These are phyloP conservation scores for Neonectria sp. DNA, from an alignment of 2,329 filamentous ascomycete species.

Conservation along the genomic window DNA sequence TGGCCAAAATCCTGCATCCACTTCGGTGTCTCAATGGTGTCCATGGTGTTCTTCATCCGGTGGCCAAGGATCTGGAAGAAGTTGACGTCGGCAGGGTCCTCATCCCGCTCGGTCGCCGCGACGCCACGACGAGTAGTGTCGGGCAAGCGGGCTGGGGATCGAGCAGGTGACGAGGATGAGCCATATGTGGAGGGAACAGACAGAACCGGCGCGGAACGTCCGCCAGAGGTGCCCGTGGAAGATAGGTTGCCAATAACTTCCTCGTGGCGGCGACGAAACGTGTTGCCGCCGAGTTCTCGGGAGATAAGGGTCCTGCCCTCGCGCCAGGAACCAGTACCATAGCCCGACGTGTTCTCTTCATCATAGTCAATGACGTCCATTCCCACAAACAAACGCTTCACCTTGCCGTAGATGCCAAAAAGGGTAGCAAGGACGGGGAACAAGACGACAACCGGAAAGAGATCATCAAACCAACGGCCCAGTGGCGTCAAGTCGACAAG, in stretches of 20 bases:
- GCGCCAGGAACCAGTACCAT: conserved; percentile 88
- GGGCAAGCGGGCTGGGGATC: conserved; percentile 59
- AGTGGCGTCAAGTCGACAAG: conserved; percentile 88
- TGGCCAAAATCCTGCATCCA: conserved; percentile 84
- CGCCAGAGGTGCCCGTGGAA: conserved; percentile 43
- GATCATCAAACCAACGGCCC: conserved; percentile 86
- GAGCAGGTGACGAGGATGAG: conserved; percentile 53
- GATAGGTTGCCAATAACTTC: conserved; percentile 57
- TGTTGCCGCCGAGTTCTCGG: conserved; percentile 80
- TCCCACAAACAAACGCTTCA: conserved; percentile 86
- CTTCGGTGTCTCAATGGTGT: conserved; percentile 83
- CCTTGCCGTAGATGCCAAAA: conserved; percentile 90
- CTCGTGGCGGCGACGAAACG: conserved; percentile 65
- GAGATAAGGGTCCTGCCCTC: conserved; percentile 94
- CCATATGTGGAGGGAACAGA: conserved; percentile 61
- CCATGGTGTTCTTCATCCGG: conserved; percentile 92
- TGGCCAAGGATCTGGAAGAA: conserved; percentile 89
- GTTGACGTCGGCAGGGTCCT: conserved; percentile 79
- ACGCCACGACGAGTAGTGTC: conserved; percentile 48
- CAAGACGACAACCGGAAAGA: conserved; percentile 91
- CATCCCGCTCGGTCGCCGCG: conserved; percentile 54
- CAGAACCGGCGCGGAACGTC: conserved; percentile 62
- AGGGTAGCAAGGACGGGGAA: conserved; percentile 87
- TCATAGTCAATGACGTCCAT: conserved; percentile 82
- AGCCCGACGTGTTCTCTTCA: conserved; percentile 73